Evolutionary conservation across 192 early-diverging fungal genomes (phyloP).

Genomic region (Polychytrium aggregatum): DNA sequence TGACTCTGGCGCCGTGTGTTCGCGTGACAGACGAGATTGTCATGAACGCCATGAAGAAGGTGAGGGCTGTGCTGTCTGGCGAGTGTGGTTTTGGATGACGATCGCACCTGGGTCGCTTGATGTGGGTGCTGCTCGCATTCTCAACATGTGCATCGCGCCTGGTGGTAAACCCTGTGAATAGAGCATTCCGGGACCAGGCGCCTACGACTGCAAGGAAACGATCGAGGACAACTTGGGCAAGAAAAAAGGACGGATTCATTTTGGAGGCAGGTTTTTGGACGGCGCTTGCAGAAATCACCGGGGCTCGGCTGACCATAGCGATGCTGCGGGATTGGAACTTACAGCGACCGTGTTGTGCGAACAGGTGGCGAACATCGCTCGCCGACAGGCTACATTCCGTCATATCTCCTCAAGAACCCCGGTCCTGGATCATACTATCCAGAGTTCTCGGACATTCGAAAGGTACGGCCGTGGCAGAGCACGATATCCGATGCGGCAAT

Average conservation of each 20-base stretch:
- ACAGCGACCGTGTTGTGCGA: background rate
- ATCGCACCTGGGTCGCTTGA: too few relatives aligned
- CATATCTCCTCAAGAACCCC: slow-evolving; percentile 25
- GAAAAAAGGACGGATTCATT: slow-evolving; percentile 10
- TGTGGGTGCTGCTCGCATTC: too few relatives aligned
- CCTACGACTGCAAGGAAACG: slow-evolving; percentile 33
- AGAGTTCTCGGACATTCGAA: slow-evolving; percentile 21
- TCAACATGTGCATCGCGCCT: too few relatives aligned
- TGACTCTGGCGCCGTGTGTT: slow-evolving; percentile 40
- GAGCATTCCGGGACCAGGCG: slow-evolving; percentile 31
- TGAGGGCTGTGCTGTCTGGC: background rate
- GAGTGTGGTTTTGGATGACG: too few relatives aligned
- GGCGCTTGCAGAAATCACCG: too few relatives aligned
- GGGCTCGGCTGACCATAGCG: too few relatives aligned
- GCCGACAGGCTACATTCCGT: too few relatives aligned
- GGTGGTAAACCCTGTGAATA: too few relatives aligned
- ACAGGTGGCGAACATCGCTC: too few relatives aligned
- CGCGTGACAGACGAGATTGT: slow-evolving; percentile 39
- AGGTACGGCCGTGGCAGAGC: slow-evolving; percentile 1
- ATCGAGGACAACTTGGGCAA: slow-evolving; percentile 13
- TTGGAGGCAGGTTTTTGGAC: slow-evolving; percentile 11
- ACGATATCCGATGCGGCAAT: background rate
- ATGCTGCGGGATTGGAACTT: slow-evolving; percentile 4
- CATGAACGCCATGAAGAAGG: slow-evolving; percentile 24
- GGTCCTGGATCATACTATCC: slow-evolving; percentile 40